Conservation (phyloP, 139 green algal species). For the Asterochloris sp. region DNA sequence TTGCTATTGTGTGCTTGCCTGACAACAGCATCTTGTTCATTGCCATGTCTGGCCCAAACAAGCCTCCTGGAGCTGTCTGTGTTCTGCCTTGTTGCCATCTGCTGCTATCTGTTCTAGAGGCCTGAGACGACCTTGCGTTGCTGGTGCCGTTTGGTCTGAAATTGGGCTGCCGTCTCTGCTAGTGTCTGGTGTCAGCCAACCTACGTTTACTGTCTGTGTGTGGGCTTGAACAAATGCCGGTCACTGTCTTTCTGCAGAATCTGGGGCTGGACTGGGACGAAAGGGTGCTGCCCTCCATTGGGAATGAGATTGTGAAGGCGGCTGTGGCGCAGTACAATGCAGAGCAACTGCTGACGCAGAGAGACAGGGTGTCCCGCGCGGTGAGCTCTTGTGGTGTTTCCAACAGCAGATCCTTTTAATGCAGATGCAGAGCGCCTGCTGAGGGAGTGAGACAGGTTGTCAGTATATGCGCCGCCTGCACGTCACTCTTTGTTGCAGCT, state of each 20-base stretch:
- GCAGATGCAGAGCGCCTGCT: not conserved
- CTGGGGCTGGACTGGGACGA: slow-evolving; percentile 98
- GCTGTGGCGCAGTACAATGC: slow-evolving; percentile 99
- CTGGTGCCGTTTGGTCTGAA: no score
- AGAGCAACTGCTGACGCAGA: slow-evolving; percentile 97
- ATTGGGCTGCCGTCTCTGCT: no score
- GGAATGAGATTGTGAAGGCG: slow-evolving; percentile 98
- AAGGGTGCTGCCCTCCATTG: slow-evolving; percentile 97
- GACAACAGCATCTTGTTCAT: no score
- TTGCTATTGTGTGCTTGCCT: not conserved
- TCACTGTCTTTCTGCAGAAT: slow-evolving; percentile 41
- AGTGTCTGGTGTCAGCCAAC: no score
- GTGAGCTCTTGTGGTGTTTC: slow-evolving; percentile 27
- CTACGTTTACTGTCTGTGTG: not conserved
- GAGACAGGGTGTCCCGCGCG: slow-evolving; percentile 83
- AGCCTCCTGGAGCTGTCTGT: no score
- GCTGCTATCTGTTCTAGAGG: no score
- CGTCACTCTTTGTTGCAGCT: no score
- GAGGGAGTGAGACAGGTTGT: not conserved
- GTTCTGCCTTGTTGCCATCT: no score
- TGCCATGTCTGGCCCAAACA: no score
- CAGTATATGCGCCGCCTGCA: not conserved
- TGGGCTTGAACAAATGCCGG: not conserved
- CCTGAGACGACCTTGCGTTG: no score
- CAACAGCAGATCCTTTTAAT: no score